Evolutionary conservation across 139 green algal species (phyloP), one percentile per base, ranked within the genome.

Genomic region (Zygnema cylindricum): DNA sequence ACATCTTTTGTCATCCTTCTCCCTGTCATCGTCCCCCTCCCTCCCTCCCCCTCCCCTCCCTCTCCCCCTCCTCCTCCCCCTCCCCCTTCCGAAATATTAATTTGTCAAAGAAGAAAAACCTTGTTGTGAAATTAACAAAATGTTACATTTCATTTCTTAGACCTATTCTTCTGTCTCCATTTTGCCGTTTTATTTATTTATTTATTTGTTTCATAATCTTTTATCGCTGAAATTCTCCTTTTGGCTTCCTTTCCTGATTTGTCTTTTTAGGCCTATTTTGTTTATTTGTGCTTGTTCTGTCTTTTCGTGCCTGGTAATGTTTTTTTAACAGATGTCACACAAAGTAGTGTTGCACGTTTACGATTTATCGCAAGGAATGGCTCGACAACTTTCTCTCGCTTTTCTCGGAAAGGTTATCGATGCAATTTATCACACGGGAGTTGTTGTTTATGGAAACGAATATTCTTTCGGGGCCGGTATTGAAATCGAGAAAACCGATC

Each of bases 321-420:
- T n/a, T n/a, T n/a, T n/a, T 63, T 7, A 25, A 7, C 49, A 63
- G 49, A 63, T 63, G 49, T 7, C 49, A 16, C 7, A 63, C 7
- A 63, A 16, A 16, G 96, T 98, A 0, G 89, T 95, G 49, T 88
- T 98, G 0, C 92, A 96, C 33, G 91, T 98, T 0, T 98, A 98
- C 69, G 96, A 98, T 81, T 79, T 98, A 0, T 94, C 86, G 22
- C 55, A 92, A 0, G 96, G 96, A 1, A 79, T 98, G 43, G 96
- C 96, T 1, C 63, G 83, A 0, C 25, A 85, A 1, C 57, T 98
- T 0, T 95, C 91, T 0, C 85, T 85, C 11, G 85, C 93, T 82
- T 77, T 98, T 16, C 87, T 98, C 21, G 95, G 95, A 0, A 92
- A 87, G 1, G 84, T 93, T 91, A 93, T 93, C 40, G 89, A 93